These are phyloP conservation scores for Pythium coloratum DNA, from an alignment of 352 stramenopile genomes.

Conservation along the genomic window DNA sequence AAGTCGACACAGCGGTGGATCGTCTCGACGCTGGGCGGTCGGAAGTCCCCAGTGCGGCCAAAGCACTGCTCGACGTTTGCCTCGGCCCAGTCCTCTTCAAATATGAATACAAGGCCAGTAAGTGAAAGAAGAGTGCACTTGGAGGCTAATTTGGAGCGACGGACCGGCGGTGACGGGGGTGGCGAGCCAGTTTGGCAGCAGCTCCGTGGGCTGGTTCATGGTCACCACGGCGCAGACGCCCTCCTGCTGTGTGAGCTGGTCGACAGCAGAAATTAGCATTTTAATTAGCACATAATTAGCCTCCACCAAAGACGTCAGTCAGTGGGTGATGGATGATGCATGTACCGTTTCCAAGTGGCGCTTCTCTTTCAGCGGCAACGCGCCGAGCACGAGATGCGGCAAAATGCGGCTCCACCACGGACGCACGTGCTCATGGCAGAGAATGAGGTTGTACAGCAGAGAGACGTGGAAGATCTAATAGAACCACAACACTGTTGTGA, in stretches of 20 bases:
- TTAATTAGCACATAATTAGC: neutral
- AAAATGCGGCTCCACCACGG: constrained; percentile 79
- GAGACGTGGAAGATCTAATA: constrained; percentile 74
- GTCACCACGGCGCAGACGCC: constrained; percentile 70
- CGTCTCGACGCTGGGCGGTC: constrained; percentile 61
- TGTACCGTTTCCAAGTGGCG: constrained; percentile 46
- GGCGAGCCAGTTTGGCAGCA: constrained; percentile 63
- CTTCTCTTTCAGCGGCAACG: constrained; percentile 60
- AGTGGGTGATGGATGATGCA: neutral
- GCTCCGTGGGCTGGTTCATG: constrained; percentile 72
- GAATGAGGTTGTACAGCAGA: constrained; percentile 71
- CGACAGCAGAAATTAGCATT: neutral
- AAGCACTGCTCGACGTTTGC: constrained; percentile 59
- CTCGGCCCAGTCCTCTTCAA: constrained; percentile 53
- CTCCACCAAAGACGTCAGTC: neutral
- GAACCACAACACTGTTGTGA: neutral
- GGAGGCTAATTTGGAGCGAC: neutral
- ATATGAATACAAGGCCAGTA: neutral
- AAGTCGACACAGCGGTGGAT: constrained; percentile 61
- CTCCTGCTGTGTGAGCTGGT: constrained; percentile 50
- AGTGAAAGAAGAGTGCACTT: too few relatives aligned
- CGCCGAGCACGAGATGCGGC: constrained; percentile 62
- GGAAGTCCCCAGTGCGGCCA: constrained; percentile 66
- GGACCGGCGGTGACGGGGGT: constrained; percentile 62
- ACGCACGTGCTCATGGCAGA: constrained; percentile 42